Evolutionary conservation across 139 green algal genomes (phyloP), one percentile per base, ranked within the genome.

Genomic region (Chlorella sp.): DNA sequence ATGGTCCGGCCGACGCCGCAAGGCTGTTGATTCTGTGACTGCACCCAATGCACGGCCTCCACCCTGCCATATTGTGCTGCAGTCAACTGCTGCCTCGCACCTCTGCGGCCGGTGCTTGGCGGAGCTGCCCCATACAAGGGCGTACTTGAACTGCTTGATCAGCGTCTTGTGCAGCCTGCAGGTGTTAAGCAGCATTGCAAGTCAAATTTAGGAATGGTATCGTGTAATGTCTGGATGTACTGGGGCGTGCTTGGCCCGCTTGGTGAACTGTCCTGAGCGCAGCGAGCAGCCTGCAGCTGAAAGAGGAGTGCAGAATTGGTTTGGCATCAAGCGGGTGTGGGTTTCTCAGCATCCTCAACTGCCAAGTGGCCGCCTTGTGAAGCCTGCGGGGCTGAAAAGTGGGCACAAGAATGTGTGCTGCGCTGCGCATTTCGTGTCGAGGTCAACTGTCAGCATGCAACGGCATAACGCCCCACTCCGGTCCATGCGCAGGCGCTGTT

Each of bases 111-210:
- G 93, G 93, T 99, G 98, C 95, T 99, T 99, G 32, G 91, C 94
- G 53, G 88, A 96, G 26, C 91, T 91, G 22, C 97, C 97, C 97
- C 97, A 99, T 60, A 99, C 97, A 39, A 97, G 89, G 40, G 95
- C 95, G 77, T 99, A 97, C 95, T 99, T 99, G 91, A 99, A 97
- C 86, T 98, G 93, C 91, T 98, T 99, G 69, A 98, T 87, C 81
- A 99, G 96, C 39, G 93, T 93, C 91, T 96, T 96, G 85, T 92
- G 91, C 36, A 93, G 73, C n/a, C 68, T 42, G 66, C 69, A 88
- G 39, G 87, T 88, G 30, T 2, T 21, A 21, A 37, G 1, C 22
- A 61, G 39, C 37, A n/a, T 16, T 30, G n/a, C n/a, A n/a, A n/a
- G n/a, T n/a, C n/a, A n/a, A n/a, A n/a, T n/a, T n/a, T n/a, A n/a